phyloP scores from a whole-genome alignment of 2,329 filamentous ascomycete species.

The Curvularia lunata region DNA sequence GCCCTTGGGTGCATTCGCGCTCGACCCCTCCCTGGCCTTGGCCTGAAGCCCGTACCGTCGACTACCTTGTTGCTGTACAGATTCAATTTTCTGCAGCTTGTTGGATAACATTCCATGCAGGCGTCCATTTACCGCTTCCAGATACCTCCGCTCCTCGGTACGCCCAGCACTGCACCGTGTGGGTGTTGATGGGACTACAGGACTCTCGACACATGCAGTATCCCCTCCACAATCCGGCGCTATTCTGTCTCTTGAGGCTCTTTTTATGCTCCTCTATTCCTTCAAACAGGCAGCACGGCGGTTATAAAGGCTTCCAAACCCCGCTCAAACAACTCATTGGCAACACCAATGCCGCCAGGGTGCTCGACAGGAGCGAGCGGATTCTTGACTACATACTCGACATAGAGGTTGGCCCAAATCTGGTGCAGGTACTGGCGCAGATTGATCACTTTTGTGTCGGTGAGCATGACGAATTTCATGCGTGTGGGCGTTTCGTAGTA shows the following conservation, averaged over 20 bases:
- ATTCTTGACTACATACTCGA: constrained; percentile 82
- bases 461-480: constrained; percentile 95
- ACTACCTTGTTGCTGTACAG: background rate
- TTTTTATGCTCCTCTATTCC: background rate
- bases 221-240: background rate
- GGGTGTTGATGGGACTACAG: background rate
- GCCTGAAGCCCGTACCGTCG: constrained; percentile 37
- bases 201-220: background rate
- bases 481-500: constrained; percentile 98
- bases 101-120: background rate
- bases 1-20: background rate
- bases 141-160: background rate
- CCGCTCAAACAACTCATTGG: constrained; percentile 69
- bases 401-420: constrained; percentile 97
- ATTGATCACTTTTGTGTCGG: constrained; percentile 84
- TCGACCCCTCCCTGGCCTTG: background rate
- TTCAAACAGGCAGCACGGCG: constrained; percentile 43
- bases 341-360: constrained; percentile 65
- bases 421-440: constrained; percentile 95
- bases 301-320: constrained; percentile 79
- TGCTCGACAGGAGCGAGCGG: constrained; percentile 67
- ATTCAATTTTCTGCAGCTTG: background rate
- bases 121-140: background rate
- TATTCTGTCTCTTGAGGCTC: background rate
- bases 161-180: background rate